These are phyloP conservation scores for Mycosphaerelloides madeirae DNA, from an alignment of 2,329 filamentous ascomycete species.

Conservation along the genomic window DNA sequence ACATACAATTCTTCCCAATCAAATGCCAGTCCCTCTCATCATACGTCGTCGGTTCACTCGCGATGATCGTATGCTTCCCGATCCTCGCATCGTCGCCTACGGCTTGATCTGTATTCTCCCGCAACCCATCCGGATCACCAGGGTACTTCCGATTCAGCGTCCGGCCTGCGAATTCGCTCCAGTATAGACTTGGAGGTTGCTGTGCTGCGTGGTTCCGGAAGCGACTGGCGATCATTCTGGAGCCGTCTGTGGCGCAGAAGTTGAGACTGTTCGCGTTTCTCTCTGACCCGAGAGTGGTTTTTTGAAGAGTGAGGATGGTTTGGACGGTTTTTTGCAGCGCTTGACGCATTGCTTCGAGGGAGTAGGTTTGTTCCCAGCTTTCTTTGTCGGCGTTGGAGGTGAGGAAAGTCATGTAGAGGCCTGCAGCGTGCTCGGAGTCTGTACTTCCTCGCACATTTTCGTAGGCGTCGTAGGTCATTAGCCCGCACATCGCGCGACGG, in stretches of 20 bases:
- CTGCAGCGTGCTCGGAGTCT: conserved; percentile 48
- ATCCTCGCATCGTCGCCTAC: conserved; percentile 33
- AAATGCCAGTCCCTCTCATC: conserved; percentile 48
- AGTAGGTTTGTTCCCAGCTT: conserved; percentile 37
- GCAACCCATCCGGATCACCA: conserved; percentile 41
- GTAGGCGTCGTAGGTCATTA: conserved; percentile 45
- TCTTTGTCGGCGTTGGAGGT: background rate
- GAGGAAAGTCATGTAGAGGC: conserved; percentile 44
- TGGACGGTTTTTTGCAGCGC: conserved; percentile 43
- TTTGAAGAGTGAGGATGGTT: conserved; percentile 36
- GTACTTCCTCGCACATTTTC: conserved; percentile 47
- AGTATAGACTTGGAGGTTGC: conserved; percentile 50
- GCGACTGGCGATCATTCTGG: conserved; percentile 46
- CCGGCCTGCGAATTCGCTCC: conserved; percentile 42
- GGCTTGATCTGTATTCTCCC: conserved; percentile 29
- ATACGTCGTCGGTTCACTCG: conserved; percentile 51
- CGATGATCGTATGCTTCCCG: conserved; percentile 50
- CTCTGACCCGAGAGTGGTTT: conserved; percentile 34
- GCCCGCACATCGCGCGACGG: conserved; percentile 41
- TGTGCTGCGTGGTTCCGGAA: conserved; percentile 49
- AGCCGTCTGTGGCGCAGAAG: conserved; percentile 48
- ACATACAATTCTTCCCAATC: conserved; percentile 41
- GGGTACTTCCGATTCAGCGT: conserved; percentile 51
- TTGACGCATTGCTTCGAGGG: conserved; percentile 37
- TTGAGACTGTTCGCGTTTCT: conserved; percentile 47